Evolutionary conservation across 164 flowering plant genomes (phyloP).

Genomic region (Tetrastigma voinierianum): DNA sequence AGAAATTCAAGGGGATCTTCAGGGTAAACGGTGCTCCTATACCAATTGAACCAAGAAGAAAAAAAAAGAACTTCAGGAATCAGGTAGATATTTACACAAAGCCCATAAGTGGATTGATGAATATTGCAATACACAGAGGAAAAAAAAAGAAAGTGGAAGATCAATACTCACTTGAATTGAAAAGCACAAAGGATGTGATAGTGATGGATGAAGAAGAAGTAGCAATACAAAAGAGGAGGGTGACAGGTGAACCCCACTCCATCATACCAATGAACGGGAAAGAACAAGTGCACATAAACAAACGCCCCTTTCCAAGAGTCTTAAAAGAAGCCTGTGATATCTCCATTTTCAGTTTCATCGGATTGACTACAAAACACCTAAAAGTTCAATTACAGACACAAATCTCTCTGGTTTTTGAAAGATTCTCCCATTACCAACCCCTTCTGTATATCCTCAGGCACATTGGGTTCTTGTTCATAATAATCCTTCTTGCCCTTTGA

Average conservation of each 20-base stretch:
- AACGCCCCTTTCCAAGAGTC: no score
- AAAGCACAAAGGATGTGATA: conserved; percentile 58
- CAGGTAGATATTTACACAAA: background rate
- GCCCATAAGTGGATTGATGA: background rate
- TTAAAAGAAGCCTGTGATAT: background rate
- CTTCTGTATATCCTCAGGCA: background rate
- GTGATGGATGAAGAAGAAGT: conserved; percentile 33
- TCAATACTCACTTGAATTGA: conserved; percentile 60
- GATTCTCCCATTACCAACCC: conserved; percentile 15
- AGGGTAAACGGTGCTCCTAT: conserved; percentile 55
- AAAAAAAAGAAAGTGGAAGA: background rate
- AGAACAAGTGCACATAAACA: background rate
- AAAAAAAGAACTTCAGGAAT: background rate
- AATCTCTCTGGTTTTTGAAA: background rate
- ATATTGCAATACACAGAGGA: conserved; percentile 1
- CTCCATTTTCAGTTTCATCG: background rate
- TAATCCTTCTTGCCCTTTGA: no score
- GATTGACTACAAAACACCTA: background rate
- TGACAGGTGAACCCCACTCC: conserved; percentile 15
- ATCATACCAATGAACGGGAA: conserved; percentile 8
- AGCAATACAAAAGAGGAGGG: conserved; percentile 28
- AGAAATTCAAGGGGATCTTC: conserved; percentile 54
- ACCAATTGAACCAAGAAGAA: conserved; percentile 1
- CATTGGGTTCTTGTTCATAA: no score
- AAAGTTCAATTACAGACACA: background rate